Evolutionary conservation across 2,329 filamentous ascomycete species (phyloP).

Genomic region (Botrytis paeoniae): DNA sequence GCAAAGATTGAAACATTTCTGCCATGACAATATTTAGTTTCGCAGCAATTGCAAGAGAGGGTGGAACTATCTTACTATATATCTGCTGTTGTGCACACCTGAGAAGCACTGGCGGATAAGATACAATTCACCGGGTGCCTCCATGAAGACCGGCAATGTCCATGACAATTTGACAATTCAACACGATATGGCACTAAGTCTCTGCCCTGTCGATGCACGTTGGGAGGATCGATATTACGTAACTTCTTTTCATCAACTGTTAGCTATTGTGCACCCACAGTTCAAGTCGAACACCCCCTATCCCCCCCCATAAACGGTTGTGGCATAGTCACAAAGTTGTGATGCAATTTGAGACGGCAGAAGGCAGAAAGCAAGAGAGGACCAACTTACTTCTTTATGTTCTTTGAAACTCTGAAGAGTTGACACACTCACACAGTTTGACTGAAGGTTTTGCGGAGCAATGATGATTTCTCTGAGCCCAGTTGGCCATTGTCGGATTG

Average conservation of each 20-base stretch:
- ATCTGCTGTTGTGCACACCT: background rate
- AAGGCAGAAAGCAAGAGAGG: background rate
- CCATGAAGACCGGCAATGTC: background rate
- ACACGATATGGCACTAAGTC: background rate
- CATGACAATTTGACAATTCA: background rate
- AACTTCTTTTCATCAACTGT: background rate
- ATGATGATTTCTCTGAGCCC: slow-evolving; percentile 12
- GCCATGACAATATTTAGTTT: background rate
- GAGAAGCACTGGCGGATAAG: background rate
- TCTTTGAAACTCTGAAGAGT: background rate
- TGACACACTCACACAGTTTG: background rate
- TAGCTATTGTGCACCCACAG: background rate
- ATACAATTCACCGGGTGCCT: background rate
- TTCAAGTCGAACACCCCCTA: background rate
- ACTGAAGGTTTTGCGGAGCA: background rate
- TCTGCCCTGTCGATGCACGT: background rate
- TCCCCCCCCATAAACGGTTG: background rate
- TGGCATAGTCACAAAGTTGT: background rate
- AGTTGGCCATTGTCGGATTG: background rate
- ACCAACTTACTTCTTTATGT: background rate
- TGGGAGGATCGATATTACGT: background rate
- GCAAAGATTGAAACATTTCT: background rate
- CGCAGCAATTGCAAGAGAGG: too few relatives aligned
- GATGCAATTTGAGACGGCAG: background rate
- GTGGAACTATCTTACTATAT: background rate